Percentiles rank a stretch among this genome's conserved stretches.
Evolutionary conservation across 1,284 basidiomycete genomes (phyloP).

Genomic region (Omphalotus olearius): DNA sequence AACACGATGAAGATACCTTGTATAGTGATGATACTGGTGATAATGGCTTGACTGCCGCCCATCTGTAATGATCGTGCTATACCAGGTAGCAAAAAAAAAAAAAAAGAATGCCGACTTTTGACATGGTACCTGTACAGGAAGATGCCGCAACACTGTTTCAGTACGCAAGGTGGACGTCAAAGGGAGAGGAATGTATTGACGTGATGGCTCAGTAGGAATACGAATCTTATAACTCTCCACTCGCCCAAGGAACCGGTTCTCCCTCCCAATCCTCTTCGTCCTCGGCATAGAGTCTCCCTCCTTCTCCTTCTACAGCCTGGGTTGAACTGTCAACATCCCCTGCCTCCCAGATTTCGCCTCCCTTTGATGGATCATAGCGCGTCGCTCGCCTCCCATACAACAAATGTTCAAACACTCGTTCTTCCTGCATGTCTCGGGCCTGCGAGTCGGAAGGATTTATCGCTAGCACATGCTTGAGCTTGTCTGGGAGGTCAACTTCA

Average conservation of each 20-base stretch:
- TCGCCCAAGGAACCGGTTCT: constrained; percentile 75
- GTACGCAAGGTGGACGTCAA: no score
- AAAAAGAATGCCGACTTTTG: no score
- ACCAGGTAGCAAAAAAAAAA: no score
- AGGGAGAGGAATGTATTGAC: no score
- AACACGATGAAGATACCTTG: neutral
- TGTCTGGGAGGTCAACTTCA: constrained; percentile 61
- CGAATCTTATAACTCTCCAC: constrained; percentile 54
- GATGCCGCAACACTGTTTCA: no score
- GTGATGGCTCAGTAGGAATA: neutral
- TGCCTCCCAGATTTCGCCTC: constrained; percentile 72
- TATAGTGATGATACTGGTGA: no score
- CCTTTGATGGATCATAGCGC: constrained; percentile 56
- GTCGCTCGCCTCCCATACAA: constrained; percentile 52
- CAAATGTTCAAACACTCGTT: constrained; percentile 52
- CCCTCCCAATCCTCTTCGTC: constrained; percentile 78
- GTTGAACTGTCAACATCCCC: constrained; percentile 55
- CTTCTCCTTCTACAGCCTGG: constrained; percentile 32
- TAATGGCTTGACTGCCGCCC: no score
- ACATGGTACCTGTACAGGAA: no score
- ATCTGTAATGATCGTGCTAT: no score
- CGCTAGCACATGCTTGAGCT: constrained; percentile 57
- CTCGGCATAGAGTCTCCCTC: constrained; percentile 29
- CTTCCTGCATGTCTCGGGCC: constrained; percentile 40
- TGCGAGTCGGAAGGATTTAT: constrained; percentile 42